Evolutionary conservation across 306 rosid genomes (phyloP).

Genomic region (Carpinus fangiana): DNA sequence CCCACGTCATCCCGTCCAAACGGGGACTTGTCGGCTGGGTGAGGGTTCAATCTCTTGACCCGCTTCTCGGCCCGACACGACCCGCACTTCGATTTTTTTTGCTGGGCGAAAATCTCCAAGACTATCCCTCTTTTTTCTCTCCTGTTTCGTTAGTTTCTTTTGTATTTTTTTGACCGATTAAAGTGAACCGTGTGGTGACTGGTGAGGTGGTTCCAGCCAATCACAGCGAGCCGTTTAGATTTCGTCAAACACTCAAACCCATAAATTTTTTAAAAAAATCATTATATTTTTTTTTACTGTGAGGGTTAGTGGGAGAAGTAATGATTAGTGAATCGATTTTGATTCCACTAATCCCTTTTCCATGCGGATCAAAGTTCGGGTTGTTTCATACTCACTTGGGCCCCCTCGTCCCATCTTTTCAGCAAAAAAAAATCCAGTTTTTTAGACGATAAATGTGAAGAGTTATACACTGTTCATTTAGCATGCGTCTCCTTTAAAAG

Average conservation of each 20-base stretch:
- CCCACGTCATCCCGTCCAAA: conserved; percentile 43
- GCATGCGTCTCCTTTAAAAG: not conserved
- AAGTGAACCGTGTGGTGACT: conserved; percentile 31
- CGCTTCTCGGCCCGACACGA: conserved; percentile 28
- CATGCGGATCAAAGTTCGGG: conserved; percentile 58
- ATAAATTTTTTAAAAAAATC: conserved; percentile 7
- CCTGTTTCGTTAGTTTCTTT: not conserved
- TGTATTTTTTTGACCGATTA: conserved; percentile 27
- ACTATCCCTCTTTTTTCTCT: not conserved
- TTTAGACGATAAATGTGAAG: not conserved
- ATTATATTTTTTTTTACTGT: conserved; percentile 21
- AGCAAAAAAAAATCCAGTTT: not conserved
- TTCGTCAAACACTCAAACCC: conserved; percentile 51
- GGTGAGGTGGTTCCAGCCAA: conserved; percentile 44
- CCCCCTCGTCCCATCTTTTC: conserved; percentile 35
- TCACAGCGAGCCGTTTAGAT: conserved; percentile 29
- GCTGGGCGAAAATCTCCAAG: conserved; percentile 6
- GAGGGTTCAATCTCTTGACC: conserved; percentile 31
- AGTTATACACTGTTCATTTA: not conserved
- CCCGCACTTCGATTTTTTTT: conserved; percentile 29
- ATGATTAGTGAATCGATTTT: conserved; percentile 67
- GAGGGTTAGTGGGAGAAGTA: conserved; percentile 59
- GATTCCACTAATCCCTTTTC: conserved; percentile 45
- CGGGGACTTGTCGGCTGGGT: conserved; percentile 55
- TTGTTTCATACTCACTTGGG: conserved; percentile 55